Evolutionary conservation across 1,139 yeast species (phyloP).

Genomic region (Magnusiomyces ingens): DNA sequence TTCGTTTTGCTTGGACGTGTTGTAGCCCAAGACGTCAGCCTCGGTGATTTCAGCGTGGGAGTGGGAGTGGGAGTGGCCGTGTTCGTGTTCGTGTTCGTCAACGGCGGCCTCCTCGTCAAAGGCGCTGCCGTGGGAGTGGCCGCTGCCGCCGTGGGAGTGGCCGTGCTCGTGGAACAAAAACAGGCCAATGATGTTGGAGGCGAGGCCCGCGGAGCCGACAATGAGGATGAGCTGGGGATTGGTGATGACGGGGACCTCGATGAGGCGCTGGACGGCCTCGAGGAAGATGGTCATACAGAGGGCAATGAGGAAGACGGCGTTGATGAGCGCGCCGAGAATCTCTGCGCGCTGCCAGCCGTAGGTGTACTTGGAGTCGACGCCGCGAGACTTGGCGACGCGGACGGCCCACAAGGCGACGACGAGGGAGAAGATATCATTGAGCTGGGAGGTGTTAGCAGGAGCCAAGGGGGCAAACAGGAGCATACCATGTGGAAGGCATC

Average conservation of each 20-base stretch:
- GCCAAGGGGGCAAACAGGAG: neutral
- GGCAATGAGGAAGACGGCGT: constrained; percentile 88
- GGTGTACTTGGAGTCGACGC: constrained; percentile 83
- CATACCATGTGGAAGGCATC: constrained; percentile 88
- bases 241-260: constrained; percentile 69
- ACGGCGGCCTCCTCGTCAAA: constrained; percentile 20
- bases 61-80: constrained; percentile 18
- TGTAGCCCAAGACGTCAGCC: neutral
- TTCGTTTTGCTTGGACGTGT: neutral
- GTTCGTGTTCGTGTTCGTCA: constrained; percentile 23
- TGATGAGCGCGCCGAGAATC: constrained; percentile 89
- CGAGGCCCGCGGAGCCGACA: constrained; percentile 78
- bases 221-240: constrained; percentile 73
- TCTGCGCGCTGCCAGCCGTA: constrained; percentile 98
- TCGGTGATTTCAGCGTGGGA: constrained; percentile 12
- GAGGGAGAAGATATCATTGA: constrained; percentile 86
- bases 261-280: constrained; percentile 86
- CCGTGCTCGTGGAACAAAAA: constrained; percentile 90
- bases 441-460: constrained; percentile 20
- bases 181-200: constrained; percentile 77
- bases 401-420: constrained; percentile 97
- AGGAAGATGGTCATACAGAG: constrained; percentile 85
- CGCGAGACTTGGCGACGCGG: constrained; percentile 70
- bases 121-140: constrained; percentile 28
- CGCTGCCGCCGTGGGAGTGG: constrained; percentile 50